Percentiles rank a stretch among this genome's conserved stretches.
Evolutionary conservation across 495 filamentous ascomycete species (phyloP).

Genomic region (Cudoniella acicularis): DNA sequence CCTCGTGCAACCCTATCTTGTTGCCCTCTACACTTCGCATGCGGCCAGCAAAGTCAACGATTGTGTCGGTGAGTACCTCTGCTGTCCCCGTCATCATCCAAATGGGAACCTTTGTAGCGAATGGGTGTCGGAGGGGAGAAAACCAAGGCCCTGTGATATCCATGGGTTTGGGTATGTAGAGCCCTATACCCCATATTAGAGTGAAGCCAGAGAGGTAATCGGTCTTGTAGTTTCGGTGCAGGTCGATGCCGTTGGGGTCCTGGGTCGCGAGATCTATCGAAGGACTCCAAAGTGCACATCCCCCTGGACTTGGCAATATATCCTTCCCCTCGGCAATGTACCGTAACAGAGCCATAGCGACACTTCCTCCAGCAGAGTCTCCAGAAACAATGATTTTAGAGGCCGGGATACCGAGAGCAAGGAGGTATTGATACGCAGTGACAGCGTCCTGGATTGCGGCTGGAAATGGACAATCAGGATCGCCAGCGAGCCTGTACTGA

Average conservation of each 20-base stretch:
- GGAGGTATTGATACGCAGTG: slow-evolving; percentile 37
- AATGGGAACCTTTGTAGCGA: slow-evolving; percentile 16
- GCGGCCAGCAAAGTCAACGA: slow-evolving; percentile 8
- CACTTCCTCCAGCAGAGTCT: slow-evolving; percentile 41
- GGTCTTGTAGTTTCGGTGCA: slow-evolving; percentile 19
- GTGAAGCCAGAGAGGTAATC: slow-evolving; percentile 26
- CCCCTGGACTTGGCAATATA: slow-evolving; percentile 13
- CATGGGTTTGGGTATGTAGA: slow-evolving; percentile 4
- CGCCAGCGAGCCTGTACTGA: slow-evolving; percentile 36
- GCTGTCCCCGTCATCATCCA: slow-evolving; percentile 16
- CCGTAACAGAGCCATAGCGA: slow-evolving; percentile 38
- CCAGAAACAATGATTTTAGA: slow-evolving; percentile 38
- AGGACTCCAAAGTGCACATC: slow-evolving; percentile 25
- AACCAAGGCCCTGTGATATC: slow-evolving; percentile 17
- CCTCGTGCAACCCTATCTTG: slow-evolving; percentile 17
- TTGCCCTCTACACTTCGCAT: slow-evolving; percentile 18
- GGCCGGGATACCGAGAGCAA: slow-evolving; percentile 31
- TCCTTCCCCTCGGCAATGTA: slow-evolving; percentile 28
- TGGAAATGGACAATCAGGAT: slow-evolving; percentile 35
- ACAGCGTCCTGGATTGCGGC: slow-evolving; percentile 45
- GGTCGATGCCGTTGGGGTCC: slow-evolving; percentile 8
- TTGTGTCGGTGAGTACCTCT: slow-evolving; percentile 23
- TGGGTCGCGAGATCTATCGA: slow-evolving; percentile 23
- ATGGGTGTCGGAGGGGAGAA: slow-evolving; percentile 18
- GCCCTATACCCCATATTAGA: slow-evolving; percentile 21